Evolutionary conservation across 1,284 basidiomycete species (phyloP), one percentile per base, ranked within the genome.

Genomic region (Apiotrichum domesticum): DNA sequence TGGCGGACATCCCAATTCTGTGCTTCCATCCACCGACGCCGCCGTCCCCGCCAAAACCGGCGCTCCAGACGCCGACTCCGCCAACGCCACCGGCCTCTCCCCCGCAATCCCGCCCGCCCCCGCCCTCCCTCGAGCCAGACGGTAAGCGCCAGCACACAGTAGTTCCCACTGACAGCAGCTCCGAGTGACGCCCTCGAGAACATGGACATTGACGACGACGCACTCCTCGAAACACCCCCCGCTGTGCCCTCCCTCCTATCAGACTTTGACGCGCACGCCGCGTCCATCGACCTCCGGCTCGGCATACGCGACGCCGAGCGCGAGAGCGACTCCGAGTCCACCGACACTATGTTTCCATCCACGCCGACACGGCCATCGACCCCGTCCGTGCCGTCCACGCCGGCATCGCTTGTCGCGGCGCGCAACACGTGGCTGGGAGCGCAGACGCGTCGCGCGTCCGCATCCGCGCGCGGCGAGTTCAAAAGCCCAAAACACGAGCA

Each of bases 401-500:
- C 47, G 8, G 11, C 45, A 9, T 21, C 21, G 21, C 35, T 49
- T 35, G 21, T n/a, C 4, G 37, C 15, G 4, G 47, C 35, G 10
- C 47, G 47, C 3, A 37, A 49, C 4, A 32, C 9, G 4, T 49
- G 47, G 47, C 2, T 49, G 13, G 35, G 15, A 3, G 37, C 47
- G 5, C 47, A 49, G 47, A 9, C 7, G 3, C 47, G 47, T 6
- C 35, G 47, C 3, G 47, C 47, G 10, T 39, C 47, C 5, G 47
- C 35, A 7, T 39, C 47, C 15, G 47, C 47, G 3, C 35, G 35
- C 3, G 47, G 47, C 7, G 47, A 49, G 47, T 49, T 49, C 35
- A 49, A 49, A 29, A 29, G 37, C n/a, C 35, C 47, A 29, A 49
- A 49, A 14, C 47, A 49, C 35, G 47, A 49, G 35, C 47, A 49